Conservation (phyloP, 257 asterid species). For the Ajuga chamaepitys region DNA sequence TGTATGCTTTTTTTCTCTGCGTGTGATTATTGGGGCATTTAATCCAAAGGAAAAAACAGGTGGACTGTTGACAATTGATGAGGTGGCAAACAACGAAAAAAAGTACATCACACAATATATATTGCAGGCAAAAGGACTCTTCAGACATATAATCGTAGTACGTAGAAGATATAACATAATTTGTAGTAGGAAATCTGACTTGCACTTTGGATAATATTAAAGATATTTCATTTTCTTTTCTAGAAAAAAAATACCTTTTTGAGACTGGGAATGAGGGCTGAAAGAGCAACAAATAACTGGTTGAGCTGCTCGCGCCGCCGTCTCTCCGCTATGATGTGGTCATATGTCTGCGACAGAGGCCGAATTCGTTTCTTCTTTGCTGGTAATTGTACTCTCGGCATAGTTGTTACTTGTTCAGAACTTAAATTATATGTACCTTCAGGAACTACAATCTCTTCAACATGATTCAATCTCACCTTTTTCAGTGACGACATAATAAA, state of each 20-base stretch:
- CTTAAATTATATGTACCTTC: neutral
- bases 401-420: neutral
- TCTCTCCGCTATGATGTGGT: conserved; percentile 22
- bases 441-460: neutral
- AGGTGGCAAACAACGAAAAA: neutral
- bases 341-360: conserved; percentile 19
- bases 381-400: neutral
- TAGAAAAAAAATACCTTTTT: conserved; percentile 3
- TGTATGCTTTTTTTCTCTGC: neutral
- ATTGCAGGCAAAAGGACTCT: neutral
- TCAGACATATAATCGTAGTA: too few species aligned
- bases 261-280: conserved; percentile 22
- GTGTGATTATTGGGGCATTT: conserved; percentile 5
- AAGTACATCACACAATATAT: neutral
- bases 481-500: too few species aligned
- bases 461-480: neutral
- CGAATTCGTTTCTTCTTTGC: conserved; percentile 16
- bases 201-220: neutral
- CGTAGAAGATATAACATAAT: too few species aligned
- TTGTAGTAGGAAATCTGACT: too few species aligned
- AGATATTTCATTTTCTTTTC: neutral
- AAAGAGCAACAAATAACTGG: conserved; percentile 22
- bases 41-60: too few species aligned
- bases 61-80: neutral
- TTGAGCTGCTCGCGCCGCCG: conserved; percentile 30